Conservation (phyloP, 208 protist species). For the Giardia muris region DNA sequence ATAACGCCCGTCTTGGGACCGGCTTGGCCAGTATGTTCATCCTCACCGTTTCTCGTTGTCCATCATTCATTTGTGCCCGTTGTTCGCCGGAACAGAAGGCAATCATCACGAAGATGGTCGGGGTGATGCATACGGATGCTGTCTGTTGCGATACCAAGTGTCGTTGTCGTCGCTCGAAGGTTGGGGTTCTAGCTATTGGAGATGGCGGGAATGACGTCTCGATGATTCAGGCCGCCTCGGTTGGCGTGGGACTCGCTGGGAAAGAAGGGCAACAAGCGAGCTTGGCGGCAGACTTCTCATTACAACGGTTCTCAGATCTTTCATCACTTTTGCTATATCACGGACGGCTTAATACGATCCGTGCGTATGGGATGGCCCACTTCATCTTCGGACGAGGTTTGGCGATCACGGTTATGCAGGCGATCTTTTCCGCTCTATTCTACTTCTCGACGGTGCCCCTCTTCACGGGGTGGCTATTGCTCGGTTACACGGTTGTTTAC, state of each 20-base stretch:
- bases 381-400: neutral
- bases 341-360: neutral
- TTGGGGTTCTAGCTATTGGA: slow-evolving; percentile 31
- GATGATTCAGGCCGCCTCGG: slow-evolving; percentile 37
- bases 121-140: neutral
- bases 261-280: slow-evolving; percentile 35
- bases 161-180: neutral
- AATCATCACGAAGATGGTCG: slow-evolving; percentile 2
- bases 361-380: neutral
- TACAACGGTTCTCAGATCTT: neutral
- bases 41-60: neutral
- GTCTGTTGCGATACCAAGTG: neutral
- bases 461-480: neutral
- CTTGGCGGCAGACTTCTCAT: neutral
- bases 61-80: neutral
- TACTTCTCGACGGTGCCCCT: neutral
- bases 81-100: slow-evolving; percentile 14
- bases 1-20: neutral
- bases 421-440: neutral
- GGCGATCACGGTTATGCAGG: neutral
- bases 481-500: neutral
- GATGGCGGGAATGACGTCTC: slow-evolving; percentile 41
- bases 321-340: neutral
- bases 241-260: slow-evolving; percentile 37
- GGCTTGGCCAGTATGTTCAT: neutral